These are phyloP conservation scores for Puccinia horiana DNA, from an alignment of 1,284 basidiomycete genomes.

Conservation along the genomic window DNA sequence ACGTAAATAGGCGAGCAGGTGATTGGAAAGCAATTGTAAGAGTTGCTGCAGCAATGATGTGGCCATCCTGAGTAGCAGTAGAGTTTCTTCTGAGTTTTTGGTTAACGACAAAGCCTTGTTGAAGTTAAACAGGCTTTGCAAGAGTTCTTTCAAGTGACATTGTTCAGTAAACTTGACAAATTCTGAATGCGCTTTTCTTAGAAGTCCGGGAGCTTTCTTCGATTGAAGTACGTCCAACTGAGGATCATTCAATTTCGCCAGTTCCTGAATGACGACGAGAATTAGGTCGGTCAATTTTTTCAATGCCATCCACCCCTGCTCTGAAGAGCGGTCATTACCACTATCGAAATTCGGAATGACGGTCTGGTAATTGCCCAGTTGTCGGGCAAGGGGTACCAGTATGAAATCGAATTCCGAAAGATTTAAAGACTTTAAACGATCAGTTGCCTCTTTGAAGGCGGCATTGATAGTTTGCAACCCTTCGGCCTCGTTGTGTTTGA, in stretches of 20 bases:
- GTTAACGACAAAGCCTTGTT: conserved; percentile 47
- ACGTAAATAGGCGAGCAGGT: conserved; percentile 63
- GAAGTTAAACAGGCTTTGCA: conserved; percentile 55
- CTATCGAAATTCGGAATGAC: not conserved
- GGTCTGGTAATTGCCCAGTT: conserved; percentile 19
- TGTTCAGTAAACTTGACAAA: conserved; percentile 53
- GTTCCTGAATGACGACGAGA: conserved; percentile 68
- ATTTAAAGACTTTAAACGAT: conserved; percentile 9
- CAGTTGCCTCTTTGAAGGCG: not conserved
- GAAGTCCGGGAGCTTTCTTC: conserved; percentile 53
- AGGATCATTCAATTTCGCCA: conserved; percentile 60
- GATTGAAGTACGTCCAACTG: conserved; percentile 55
- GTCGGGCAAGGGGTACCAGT: conserved; percentile 25
- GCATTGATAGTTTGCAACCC: not conserved
- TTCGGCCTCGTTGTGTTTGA: conserved; percentile 24
- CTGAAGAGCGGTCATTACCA: conserved; percentile 68
- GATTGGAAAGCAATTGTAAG: conserved; percentile 63
- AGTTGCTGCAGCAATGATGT: conserved; percentile 71
- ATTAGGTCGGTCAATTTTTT: conserved; percentile 66
- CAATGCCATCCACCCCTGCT: conserved; percentile 58
- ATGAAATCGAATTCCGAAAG: conserved; percentile 1
- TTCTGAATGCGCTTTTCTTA: conserved; percentile 54
- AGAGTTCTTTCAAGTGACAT: conserved; percentile 57
- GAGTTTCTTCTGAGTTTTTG: conserved; percentile 51
- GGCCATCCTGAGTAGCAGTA: conserved; percentile 59